These are phyloP conservation scores for Calonectria naviculata DNA, from an alignment of 2,329 filamentous ascomycete genomes.

Conservation along the genomic window DNA sequence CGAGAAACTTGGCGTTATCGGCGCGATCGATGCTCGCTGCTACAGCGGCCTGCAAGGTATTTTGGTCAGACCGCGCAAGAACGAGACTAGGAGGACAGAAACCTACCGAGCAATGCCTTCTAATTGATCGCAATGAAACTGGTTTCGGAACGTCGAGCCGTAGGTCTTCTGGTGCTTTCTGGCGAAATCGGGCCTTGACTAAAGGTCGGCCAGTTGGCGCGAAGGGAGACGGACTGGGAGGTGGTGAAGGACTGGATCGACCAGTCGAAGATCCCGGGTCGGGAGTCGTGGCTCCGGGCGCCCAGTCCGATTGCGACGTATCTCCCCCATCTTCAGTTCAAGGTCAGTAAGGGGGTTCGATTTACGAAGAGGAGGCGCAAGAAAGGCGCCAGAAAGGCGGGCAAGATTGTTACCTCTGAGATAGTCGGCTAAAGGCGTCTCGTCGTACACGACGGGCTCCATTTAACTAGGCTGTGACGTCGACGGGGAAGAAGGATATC, in stretches of 20 bases:
- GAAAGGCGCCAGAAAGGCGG: background rate
- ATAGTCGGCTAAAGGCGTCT: slow-evolving; percentile 89
- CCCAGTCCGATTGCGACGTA: slow-evolving; percentile 59
- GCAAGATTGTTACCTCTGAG: slow-evolving; percentile 75
- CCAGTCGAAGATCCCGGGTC: slow-evolving; percentile 43
- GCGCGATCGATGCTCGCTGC: slow-evolving; percentile 78
- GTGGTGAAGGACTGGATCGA: slow-evolving; percentile 56
- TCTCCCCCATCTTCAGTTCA: slow-evolving; percentile 57
- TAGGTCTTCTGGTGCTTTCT: slow-evolving; percentile 57
- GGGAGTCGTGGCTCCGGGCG: slow-evolving; percentile 51
- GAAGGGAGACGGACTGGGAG: slow-evolving; percentile 62
- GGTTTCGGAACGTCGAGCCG: slow-evolving; percentile 52
- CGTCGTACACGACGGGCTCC: slow-evolving; percentile 89
- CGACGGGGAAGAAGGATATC: slow-evolving; percentile 38
- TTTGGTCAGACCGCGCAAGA: slow-evolving; percentile 16
- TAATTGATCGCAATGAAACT: slow-evolving; percentile 56
- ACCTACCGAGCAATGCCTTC: slow-evolving; percentile 64
- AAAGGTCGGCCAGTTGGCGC: slow-evolving; percentile 67
- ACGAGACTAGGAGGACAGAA: background rate
- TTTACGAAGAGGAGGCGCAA: background rate
- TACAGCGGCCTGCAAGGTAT: slow-evolving; percentile 67
- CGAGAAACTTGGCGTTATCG: slow-evolving; percentile 87
- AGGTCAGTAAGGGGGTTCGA: background rate
- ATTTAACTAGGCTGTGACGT: slow-evolving; percentile 55
- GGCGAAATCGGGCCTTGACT: slow-evolving; percentile 65